phyloP scores from a whole-genome alignment of 495 filamentous ascomycete genomes.

The Mycothermus thermophilus region DNA sequence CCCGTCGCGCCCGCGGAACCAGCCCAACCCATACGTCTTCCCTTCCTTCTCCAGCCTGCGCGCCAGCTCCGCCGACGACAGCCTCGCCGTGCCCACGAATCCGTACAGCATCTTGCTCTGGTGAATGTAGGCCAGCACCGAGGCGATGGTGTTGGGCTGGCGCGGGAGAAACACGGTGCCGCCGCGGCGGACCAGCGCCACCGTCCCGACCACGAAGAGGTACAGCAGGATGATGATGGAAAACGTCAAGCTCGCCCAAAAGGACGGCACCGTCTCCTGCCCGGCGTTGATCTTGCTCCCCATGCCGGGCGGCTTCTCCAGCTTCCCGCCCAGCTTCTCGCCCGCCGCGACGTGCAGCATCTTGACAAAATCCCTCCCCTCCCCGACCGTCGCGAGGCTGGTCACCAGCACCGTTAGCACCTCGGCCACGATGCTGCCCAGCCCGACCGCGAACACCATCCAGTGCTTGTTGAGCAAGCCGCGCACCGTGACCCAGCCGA shows the following conservation, averaged over 20 bases:
- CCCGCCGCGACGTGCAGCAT: conserved; percentile 6
- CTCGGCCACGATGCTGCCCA: conserved; percentile 51
- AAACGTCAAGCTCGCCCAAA: conserved; percentile 44
- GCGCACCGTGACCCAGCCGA: conserved; percentile 47
- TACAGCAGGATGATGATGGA: conserved; percentile 44
- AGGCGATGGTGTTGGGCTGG: conserved; percentile 59
- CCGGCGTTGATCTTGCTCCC: conserved; percentile 28
- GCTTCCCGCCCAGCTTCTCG: too few species aligned
- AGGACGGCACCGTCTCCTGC: conserved; percentile 47
- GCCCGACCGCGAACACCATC: conserved; percentile 46
- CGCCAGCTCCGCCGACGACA: conserved; percentile 43
- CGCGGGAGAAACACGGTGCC: conserved; percentile 50
- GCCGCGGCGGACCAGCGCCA: conserved; percentile 42
- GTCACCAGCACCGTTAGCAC: conserved; percentile 54
- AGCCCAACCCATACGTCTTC: conserved; percentile 58
- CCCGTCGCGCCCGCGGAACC: conserved; percentile 55
- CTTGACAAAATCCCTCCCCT: conserved; percentile 39
- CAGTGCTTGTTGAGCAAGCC: conserved; percentile 49
- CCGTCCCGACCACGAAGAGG: conserved; percentile 35
- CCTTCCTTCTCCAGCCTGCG: conserved; percentile 34
- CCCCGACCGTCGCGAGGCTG: conserved; percentile 43
- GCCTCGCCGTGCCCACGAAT: conserved; percentile 52
- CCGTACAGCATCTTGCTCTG: conserved; percentile 59
- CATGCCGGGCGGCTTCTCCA: background rate
- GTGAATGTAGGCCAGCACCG: conserved; percentile 58